Evolutionary conservation across 1,139 yeast species (phyloP), one percentile per base, ranked within the genome.

Genomic region (Kurtzmaniella quercitrusa): DNA sequence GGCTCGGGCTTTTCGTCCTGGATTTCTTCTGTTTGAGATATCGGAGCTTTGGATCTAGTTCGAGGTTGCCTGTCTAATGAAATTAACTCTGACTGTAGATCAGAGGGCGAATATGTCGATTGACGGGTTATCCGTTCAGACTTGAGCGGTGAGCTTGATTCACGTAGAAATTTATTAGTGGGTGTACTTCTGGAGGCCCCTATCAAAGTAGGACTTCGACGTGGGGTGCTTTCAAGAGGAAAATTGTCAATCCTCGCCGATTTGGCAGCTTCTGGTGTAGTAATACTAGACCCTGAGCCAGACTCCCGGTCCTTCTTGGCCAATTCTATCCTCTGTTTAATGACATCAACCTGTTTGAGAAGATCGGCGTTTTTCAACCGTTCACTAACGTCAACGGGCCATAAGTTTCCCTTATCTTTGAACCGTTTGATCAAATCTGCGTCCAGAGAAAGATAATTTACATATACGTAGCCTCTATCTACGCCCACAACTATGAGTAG

Each of bases 1-100:
- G 49, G 45, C 2, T 61, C 60, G 2, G 67, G 67, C 4, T 18
- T 45, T 41, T 55, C 60, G 34, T 44, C 41, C 2, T 48, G 46
- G 9, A 18, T 16, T 3, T 24, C 19, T 17, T 17, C 37, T 4
- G 10, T 10, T 17, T 21, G 37, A 15, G 17, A 18, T 12, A 9
- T 17, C 12, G 19, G 21, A 34, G 23, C 17, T 11, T 17, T 11
- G n/a, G 25, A n/a, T 36, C 38, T 36, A 19, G 38, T 36, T 36
- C 38, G n/a, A 12, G 27, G 3, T 3, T 14, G 38, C 8, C 17
- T 17, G 8, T 19, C 27, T 36, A 15, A 23, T 29, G 29, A 18
- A 40, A 41, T 34, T 38, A 29, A 36, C 17, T 42, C 34, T 15
- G 40, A 21, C n/a, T 4, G 16, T 16, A 27, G 37, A 19, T 17